Base-by-base conservation (phyloP, 1,284 basidiomycete species). In the Cryptococcus jaspeensis region DNA sequence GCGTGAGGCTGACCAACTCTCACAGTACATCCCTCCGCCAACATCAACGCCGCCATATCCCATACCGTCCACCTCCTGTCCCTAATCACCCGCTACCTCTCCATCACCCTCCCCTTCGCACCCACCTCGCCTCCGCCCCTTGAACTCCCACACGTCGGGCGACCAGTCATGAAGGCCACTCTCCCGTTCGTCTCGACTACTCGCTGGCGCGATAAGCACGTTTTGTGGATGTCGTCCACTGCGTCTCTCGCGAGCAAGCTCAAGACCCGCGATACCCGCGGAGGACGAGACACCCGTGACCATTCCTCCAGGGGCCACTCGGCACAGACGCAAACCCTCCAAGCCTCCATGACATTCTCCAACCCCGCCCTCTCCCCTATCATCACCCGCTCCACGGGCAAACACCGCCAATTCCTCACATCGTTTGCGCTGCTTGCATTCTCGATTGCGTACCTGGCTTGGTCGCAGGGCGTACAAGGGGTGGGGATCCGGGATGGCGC, bases 381-480 rank as follows among this genome's bases (percentile, higher is more conserved):
- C 23, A 54, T 58, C 16, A 50, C 50, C 6, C 61, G 65, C 28
- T 62, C 66, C 5, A 41, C 36, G 25, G 50, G 25, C 39, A 74
- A 73, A 43, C 68, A 73, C 42, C 64, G 62, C 3, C 57, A 60
- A 9, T 74, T 72, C 28, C 62, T 74, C 13, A 68, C 62, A 8
- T 62, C 71, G 3, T 75, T 70, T 44, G 73, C 63, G 1, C 60
- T 76, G 16, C 60, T 76, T 1, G 60, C 69, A 5, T 71, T 72
- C 48, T 71, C 71, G 0, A 57, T 75, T 2, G 67, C 73, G 1
- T 76, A 76, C 50, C 63, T 76, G 2, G 74, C 73, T 4, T 73
- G 66, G 65, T 68, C 66, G 3, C 73, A 75, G 53, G 73, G 72
- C 18, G 74, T 74, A 7, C 53, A 60, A 2, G 69, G 69, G 2